Evolutionary conservation across 2,329 filamentous ascomycete species (phyloP).

Genomic region (Fusarium citri): DNA sequence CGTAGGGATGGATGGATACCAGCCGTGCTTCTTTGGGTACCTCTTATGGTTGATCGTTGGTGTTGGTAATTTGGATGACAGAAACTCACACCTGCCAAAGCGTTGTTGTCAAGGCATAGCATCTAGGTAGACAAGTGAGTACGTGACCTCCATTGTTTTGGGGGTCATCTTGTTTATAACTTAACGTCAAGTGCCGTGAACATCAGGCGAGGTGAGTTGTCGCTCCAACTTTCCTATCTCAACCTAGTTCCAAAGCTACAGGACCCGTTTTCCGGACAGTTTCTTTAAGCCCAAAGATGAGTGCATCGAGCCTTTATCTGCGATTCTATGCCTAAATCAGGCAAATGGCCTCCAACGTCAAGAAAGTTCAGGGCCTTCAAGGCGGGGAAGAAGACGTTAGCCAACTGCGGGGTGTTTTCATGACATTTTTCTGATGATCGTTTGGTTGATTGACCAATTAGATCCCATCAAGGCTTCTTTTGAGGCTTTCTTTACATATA

Average conservation of each 20-base stretch:
- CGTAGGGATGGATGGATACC: not conserved
- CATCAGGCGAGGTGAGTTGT: conserved; percentile 11
- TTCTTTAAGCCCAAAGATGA: conserved; percentile 9
- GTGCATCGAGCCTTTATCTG: conserved; percentile 7
- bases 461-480: not conserved
- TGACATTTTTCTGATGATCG: not conserved
- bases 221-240: conserved; percentile 40
- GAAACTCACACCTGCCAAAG: not conserved
- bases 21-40: not conserved
- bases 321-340: conserved; percentile 29
- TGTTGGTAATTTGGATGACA: not conserved
- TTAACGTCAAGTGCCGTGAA: not conserved
- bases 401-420: conserved; percentile 20
- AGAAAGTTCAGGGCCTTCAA: conserved; percentile 3
- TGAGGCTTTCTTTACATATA: conserved; percentile 3
- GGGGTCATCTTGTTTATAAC: not conserved
- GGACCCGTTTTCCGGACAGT: conserved; percentile 17
- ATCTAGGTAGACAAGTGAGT: not conserved
- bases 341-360: conserved; percentile 19
- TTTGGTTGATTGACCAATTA: conserved; percentile 22
- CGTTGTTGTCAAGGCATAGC: not conserved
- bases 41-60: not conserved
- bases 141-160: not conserved
- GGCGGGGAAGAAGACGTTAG: conserved; percentile 13
- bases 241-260: conserved; percentile 26